Base-by-base conservation (phyloP, 2,329 filamentous ascomycete species). In the Cladosporium sp. region DNA sequence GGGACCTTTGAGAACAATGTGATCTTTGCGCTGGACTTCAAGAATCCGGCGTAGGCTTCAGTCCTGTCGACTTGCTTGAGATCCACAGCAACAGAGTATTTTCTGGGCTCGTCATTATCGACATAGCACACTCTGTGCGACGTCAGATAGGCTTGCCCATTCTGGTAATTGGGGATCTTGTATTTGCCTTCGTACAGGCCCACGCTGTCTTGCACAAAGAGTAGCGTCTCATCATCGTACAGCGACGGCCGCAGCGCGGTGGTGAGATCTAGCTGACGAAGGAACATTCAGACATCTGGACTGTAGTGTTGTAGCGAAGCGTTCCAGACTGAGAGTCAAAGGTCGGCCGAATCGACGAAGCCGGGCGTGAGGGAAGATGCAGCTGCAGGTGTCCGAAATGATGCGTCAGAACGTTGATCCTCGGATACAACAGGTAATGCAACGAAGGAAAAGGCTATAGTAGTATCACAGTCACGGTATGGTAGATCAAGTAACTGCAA, bases 121-220 rank as follows among this genome's bases (percentile, higher is more conserved):
- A 98, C 88, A 66, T 97, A 98, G 74, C 92, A 98, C 54, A 89
- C 83, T 47, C 93, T 86, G 70, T 97, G 92, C 7, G 93, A 95
- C 15, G 93, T 98, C 69, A 98, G 70, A 67, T 98, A 98, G 49
- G 93, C 89, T 72, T 96, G 90, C 45, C 93, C 93, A 73, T 95
- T 89, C 67, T 98, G 93, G 58, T 94, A 89, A 64, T 91, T 84
- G 30, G 88, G 86, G 49, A 98, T 85, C 74, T 98, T 98, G 75
- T 85, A 93, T 74, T 96, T 97, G 60, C 93, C 93, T 78, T 97
- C 89, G 74, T 98, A 98, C 55, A 98, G 78, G 59, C 93, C 93
- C 62, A 98, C 91, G 69, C 89, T 91, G 77, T 97, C 91, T 74
- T 97, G 92, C 52, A 98, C 92, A 72, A 95, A 97, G 53, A 98